phyloP scores from a whole-genome alignment of 805 yeast species.

The Saccharomyces kudriavzevii region DNA sequence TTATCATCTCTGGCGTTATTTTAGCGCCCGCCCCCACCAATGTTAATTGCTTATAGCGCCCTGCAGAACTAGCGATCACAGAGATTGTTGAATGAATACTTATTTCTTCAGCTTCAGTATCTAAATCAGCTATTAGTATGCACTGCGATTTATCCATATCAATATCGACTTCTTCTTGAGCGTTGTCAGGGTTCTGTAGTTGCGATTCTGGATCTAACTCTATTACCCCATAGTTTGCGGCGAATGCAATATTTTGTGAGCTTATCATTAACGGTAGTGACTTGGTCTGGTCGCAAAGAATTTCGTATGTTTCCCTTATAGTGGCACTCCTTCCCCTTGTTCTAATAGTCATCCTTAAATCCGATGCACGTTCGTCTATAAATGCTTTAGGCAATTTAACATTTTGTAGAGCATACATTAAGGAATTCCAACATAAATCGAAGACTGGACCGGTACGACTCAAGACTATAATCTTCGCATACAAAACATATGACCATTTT shows the following conservation, averaged over 20 bases:
- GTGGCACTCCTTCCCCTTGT: slow-evolving; percentile 44
- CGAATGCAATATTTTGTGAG: slow-evolving; percentile 32
- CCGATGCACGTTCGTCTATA: slow-evolving; percentile 53
- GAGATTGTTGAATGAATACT: slow-evolving; percentile 47
- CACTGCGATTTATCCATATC: slow-evolving; percentile 29
- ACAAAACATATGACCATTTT: slow-evolving; percentile 50
- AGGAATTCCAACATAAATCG: slow-evolving; percentile 66
- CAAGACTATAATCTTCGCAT: slow-evolving; percentile 68
- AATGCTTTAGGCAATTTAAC: slow-evolving; percentile 61
- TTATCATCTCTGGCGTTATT: slow-evolving; percentile 41
- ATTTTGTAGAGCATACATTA: slow-evolving; percentile 52
- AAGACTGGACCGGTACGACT: slow-evolving; percentile 76
- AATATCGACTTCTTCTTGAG: slow-evolving; percentile 17
- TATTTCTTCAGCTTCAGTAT: slow-evolving; percentile 77
- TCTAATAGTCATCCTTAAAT: slow-evolving; percentile 43
- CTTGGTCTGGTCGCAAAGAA: slow-evolving; percentile 47
- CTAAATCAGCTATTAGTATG: slow-evolving; percentile 61
- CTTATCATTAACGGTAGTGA: slow-evolving; percentile 35
- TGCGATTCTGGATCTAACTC: slow-evolving; percentile 34
- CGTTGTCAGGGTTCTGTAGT: slow-evolving; percentile 19
- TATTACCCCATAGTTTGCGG: slow-evolving; percentile 53
- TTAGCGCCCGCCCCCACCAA: slow-evolving; percentile 43
- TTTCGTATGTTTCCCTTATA: slow-evolving; percentile 40
- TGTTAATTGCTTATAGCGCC: slow-evolving; percentile 36
- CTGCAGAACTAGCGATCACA: slow-evolving; percentile 28